These are phyloP conservation scores for Colletotrichum sp. DNA, from an alignment of 2,329 filamentous ascomycete species.

Conservation along the genomic window DNA sequence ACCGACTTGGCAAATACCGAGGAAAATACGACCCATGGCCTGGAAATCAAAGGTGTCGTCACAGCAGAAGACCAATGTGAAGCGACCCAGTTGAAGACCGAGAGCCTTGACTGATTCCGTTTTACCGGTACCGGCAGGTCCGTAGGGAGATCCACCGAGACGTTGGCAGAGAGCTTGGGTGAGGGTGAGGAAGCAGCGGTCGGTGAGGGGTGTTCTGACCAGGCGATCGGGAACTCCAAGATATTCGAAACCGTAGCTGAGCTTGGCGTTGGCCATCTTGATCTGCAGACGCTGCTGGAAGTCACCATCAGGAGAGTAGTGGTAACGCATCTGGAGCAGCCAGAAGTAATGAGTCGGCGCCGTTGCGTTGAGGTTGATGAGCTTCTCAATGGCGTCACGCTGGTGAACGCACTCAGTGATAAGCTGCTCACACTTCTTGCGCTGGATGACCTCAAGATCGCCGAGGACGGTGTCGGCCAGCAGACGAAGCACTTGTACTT, in stretches of 20 bases:
- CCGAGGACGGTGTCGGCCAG: constrained; percentile 89
- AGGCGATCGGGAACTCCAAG: constrained; percentile 95
- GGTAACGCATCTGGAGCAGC: constrained; percentile 96
- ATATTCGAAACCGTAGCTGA: constrained; percentile 98
- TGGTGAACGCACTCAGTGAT: constrained; percentile 99
- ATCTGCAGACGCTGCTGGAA: constrained; percentile 83
- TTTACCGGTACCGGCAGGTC: constrained; percentile 96
- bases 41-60: constrained; percentile 99
- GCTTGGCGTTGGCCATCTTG: constrained; percentile 94
- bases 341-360: constrained; percentile 85
- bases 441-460: constrained; percentile 83
- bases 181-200: constrained; percentile 97
- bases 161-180: constrained; percentile 95
- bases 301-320: constrained; percentile 84
- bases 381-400: constrained; percentile 88
- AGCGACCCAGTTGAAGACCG: constrained; percentile 93
- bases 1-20: constrained; percentile 98
- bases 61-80: constrained; percentile 98
- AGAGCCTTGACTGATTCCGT: constrained; percentile 99
- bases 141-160: constrained; percentile 95
- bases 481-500: constrained; percentile 83
- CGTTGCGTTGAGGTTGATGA: constrained; percentile 76
- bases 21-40: constrained; percentile 98
- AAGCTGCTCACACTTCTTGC: constrained; percentile 97
- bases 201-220: constrained; percentile 94